Conservation (phyloP, 2,329 filamentous ascomycete species). For the Pseudocercospora crystallina region DNA sequence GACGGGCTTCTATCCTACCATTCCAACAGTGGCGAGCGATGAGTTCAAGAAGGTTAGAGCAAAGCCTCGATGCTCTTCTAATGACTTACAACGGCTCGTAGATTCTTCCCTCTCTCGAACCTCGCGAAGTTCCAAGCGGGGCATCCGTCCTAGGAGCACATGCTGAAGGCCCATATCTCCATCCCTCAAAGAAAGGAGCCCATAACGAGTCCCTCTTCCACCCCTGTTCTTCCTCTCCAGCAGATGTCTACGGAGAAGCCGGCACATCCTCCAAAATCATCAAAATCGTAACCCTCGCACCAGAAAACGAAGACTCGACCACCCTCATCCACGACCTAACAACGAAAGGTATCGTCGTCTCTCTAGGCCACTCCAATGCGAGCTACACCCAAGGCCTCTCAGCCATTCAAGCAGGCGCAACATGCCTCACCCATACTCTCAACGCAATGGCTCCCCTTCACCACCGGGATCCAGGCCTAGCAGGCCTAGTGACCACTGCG, state of each 20-base stretch:
- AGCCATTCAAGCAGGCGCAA: constrained; percentile 51
- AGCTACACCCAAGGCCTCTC: constrained; percentile 47
- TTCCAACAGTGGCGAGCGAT: constrained; percentile 51
- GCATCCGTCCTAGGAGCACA: constrained; percentile 59
- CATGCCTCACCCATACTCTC: constrained; percentile 54
- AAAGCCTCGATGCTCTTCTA: constrained; percentile 42
- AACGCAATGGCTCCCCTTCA: constrained; percentile 56
- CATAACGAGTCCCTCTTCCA: constrained; percentile 51
- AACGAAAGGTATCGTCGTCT: constrained; percentile 45
- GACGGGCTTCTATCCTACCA: constrained; percentile 55
- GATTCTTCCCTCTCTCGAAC: constrained; percentile 51
- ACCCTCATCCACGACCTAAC: constrained; percentile 45
- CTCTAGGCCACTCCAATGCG: constrained; percentile 54
- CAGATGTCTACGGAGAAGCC: constrained; percentile 47
- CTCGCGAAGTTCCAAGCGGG: constrained; percentile 42
- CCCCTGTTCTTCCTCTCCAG: constrained; percentile 35
- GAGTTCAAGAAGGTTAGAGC: constrained; percentile 45
- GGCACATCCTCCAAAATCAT: constrained; percentile 40
- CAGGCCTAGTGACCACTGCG: constrained; percentile 41
- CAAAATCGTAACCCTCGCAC: constrained; percentile 55
- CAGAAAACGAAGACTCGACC: constrained; percentile 48
- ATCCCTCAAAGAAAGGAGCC: constrained; percentile 55
- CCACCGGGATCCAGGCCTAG: constrained; percentile 53
- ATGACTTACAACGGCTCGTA: constrained; percentile 11
- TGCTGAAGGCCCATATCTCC: constrained; percentile 57